phyloP scores from a whole-genome alignment of 305 asterid genomes.

The Andrographis paniculata region DNA sequence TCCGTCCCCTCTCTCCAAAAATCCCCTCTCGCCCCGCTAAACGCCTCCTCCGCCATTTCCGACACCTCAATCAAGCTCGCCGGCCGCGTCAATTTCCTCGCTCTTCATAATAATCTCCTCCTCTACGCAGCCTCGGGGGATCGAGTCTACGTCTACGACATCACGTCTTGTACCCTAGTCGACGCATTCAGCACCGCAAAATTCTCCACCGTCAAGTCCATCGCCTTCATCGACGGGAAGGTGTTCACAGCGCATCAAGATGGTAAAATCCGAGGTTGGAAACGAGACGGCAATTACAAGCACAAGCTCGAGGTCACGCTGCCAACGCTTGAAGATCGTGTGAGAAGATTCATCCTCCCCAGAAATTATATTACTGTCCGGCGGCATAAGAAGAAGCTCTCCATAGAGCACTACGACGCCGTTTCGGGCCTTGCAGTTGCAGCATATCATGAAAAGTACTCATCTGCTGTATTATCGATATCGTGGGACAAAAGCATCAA shows the following conservation, averaged over 20 bases:
- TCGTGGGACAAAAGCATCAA: constrained; percentile 79
- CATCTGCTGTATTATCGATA: constrained; percentile 27
- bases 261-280: constrained; percentile 68
- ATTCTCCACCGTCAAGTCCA: constrained; percentile 40
- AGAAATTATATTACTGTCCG: constrained; percentile 46
- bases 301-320: constrained; percentile 49
- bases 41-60: constrained; percentile 23
- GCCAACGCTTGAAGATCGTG: constrained; percentile 52
- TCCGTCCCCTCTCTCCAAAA: constrained; percentile 77
- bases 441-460: not conserved
- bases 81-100: constrained; percentile 33
- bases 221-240: constrained; percentile 35
- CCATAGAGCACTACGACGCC: constrained; percentile 72
- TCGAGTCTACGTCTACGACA: constrained; percentile 41
- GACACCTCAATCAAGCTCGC: constrained; percentile 17
- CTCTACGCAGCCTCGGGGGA: constrained; percentile 66
- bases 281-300: constrained; percentile 22
- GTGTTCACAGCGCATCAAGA: constrained; percentile 79
- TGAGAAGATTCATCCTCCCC: constrained; percentile 39
- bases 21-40: constrained; percentile 34
- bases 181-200: constrained; percentile 33
- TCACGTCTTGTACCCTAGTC: constrained; percentile 20
- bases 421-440: constrained; percentile 45
- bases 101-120: constrained; percentile 51
- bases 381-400: constrained; percentile 52